These are phyloP conservation scores for Puccinia hordei DNA, from an alignment of 1,284 basidiomycete genomes.

Conservation along the genomic window DNA sequence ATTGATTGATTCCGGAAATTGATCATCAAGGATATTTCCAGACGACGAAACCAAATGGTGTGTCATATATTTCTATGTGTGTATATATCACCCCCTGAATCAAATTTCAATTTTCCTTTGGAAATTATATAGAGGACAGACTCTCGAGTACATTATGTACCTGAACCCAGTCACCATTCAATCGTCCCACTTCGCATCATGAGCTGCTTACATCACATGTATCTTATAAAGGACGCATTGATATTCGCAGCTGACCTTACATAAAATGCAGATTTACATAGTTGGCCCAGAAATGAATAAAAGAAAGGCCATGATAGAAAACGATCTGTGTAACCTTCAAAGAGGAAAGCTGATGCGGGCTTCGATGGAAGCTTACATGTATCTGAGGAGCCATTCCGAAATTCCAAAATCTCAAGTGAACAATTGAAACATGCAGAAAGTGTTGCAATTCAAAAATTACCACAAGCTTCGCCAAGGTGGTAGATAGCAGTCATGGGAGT, in stretches of 20 bases:
- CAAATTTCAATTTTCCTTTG: constrained; percentile 25
- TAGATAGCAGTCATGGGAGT: too few relatives aligned
- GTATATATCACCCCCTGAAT: not conserved
- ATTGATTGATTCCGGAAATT: constrained; percentile 4
- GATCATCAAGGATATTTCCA: constrained; percentile 5
- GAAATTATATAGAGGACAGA: not conserved
- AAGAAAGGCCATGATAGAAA: not conserved
- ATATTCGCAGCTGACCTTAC: too few relatives aligned
- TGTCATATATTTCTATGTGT: too few relatives aligned
- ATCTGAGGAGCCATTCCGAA: not conserved
- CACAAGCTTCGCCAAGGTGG: too few relatives aligned
- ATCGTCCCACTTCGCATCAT: not conserved
- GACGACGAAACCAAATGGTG: constrained; percentile 6
- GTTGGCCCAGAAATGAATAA: not conserved
- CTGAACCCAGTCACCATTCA: constrained; percentile 2
- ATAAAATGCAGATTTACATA: too few relatives aligned
- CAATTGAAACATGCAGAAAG: not conserved
- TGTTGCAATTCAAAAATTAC: not conserved
- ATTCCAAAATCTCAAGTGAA: not conserved
- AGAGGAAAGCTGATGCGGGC: not conserved
- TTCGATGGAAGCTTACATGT: too few relatives aligned
- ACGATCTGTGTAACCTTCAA: not conserved
- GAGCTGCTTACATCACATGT: not conserved
- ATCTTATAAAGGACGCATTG: not conserved
- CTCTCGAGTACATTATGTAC: not conserved